Evolutionary conservation across 2,329 filamentous ascomycete genomes (phyloP).

Genomic region (Coniella vitis): DNA sequence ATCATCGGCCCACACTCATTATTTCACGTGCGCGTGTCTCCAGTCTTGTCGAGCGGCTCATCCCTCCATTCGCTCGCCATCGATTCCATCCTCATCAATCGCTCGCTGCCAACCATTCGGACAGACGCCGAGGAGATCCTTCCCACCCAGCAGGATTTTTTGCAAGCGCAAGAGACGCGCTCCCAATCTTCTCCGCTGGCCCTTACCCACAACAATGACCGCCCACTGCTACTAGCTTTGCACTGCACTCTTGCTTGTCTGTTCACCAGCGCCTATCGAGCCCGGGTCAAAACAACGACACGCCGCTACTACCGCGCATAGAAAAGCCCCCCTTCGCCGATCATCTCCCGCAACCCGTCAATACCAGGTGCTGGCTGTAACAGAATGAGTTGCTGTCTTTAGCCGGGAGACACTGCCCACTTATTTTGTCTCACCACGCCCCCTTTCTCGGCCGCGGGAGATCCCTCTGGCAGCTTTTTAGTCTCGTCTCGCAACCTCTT

Average conservation of each 20-base stretch:
- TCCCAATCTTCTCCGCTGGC: background rate
- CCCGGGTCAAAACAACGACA: background rate
- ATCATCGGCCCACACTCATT: background rate
- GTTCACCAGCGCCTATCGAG: background rate
- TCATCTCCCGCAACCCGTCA: background rate
- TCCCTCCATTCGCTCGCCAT: too few relatives aligned
- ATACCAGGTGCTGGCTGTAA: slow-evolving; percentile 7
- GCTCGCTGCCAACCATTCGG: slow-evolving; percentile 6
- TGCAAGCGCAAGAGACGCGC: background rate
- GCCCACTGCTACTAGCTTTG: too few relatives aligned
- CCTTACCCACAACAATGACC: too few relatives aligned
- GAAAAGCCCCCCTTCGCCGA: background rate
- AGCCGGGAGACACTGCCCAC: slow-evolving; percentile 10
- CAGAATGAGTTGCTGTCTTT: slow-evolving; percentile 13
- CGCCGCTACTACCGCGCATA: background rate
- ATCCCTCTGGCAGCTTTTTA: too few relatives aligned
- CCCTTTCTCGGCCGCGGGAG: background rate
- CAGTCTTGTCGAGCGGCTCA: background rate
- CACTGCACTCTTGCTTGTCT: background rate
- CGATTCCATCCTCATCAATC: too few relatives aligned
- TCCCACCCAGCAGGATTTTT: background rate
- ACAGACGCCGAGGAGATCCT: slow-evolving; percentile 8
- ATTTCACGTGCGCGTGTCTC: too few relatives aligned
- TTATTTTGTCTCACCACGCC: slow-evolving; percentile 8
- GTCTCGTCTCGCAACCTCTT: too few relatives aligned